Conservation (phyloP, 192 early-diverging fungal species). For the Coemansia sp. region DNA sequence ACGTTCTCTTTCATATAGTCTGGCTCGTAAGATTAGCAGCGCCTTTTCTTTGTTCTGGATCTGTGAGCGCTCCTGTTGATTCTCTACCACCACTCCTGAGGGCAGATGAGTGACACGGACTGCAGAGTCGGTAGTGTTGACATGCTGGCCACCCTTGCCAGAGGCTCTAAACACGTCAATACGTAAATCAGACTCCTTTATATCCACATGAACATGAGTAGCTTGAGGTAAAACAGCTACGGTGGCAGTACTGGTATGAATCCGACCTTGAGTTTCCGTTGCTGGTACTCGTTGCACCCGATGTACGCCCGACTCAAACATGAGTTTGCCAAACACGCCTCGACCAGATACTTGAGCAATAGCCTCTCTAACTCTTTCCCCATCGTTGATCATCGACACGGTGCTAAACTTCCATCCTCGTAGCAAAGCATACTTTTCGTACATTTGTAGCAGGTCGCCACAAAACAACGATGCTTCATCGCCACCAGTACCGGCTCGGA, state of each 20-base stretch:
- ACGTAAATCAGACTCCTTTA: conserved; percentile 64
- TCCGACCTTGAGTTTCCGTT: conserved; percentile 72
- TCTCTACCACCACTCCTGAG: conserved; percentile 80
- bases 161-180: conserved; percentile 74
- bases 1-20: conserved; percentile 72
- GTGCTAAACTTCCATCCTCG: conserved; percentile 65
- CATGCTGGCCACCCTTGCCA: conserved; percentile 89
- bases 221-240: conserved; percentile 78
- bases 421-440: conserved; percentile 63
- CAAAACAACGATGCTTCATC: conserved; percentile 76
- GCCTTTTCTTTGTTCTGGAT: conserved; percentile 87
- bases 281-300: conserved; percentile 79
- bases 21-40: conserved; percentile 75
- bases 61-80: conserved; percentile 94
- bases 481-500: conserved; percentile 75
- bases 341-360: conserved; percentile 64
- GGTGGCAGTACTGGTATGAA: conserved; percentile 75
- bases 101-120: conserved; percentile 92
- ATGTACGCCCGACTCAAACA: conserved; percentile 81
- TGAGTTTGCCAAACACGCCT: conserved; percentile 70
- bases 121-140: conserved; percentile 93
- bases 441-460: conserved; percentile 70
- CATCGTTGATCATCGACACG: conserved; percentile 43
- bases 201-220: conserved; percentile 66
- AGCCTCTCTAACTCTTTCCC: conserved; percentile 56